Evolutionary conservation across 1,139 yeast species (phyloP).

Genomic region (Eremothecium gossypii): DNA sequence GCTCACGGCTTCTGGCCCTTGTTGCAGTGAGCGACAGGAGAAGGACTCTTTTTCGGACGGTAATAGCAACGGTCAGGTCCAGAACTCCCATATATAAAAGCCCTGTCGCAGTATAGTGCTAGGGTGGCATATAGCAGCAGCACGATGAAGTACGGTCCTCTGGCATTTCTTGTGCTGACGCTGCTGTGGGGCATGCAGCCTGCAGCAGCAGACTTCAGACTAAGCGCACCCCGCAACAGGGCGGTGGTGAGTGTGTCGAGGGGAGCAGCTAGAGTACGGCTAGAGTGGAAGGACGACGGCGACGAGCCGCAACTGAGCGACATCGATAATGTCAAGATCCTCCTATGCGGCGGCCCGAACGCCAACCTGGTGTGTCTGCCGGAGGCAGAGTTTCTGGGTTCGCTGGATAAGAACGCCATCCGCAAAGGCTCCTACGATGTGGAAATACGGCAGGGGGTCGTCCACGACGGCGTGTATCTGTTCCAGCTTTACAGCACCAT

Average conservation of each 20-base stretch:
- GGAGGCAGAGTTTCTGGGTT: neutral
- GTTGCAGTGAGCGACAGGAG: no score
- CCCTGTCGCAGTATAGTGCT: no score
- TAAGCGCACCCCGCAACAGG: no score
- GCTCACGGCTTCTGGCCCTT: no score
- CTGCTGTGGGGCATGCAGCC: no score
- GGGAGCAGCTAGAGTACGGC: slow-evolving; percentile 37
- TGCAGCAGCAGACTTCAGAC: no score
- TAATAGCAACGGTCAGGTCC: no score
- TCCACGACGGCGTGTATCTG: slow-evolving; percentile 55
- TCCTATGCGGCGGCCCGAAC: slow-evolving; percentile 65
- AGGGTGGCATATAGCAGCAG: no score
- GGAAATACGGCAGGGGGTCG: slow-evolving; percentile 35
- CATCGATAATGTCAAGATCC: slow-evolving; percentile 41
- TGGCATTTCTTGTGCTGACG: no score
- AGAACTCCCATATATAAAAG: no score
- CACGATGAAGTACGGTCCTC: no score
- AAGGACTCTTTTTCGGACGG: no score
- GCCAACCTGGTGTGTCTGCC: neutral
- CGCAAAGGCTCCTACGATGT: slow-evolving; percentile 32
- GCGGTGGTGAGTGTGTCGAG: slow-evolving; percentile 32
- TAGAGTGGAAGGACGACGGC: slow-evolving; percentile 54
- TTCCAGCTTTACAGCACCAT: slow-evolving; percentile 52
- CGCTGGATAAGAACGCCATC: neutral
- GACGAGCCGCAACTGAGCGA: slow-evolving; percentile 38